Conservation (phyloP, 2,329 filamentous ascomycete genomes). For the Microdochium bolleyi region DNA sequence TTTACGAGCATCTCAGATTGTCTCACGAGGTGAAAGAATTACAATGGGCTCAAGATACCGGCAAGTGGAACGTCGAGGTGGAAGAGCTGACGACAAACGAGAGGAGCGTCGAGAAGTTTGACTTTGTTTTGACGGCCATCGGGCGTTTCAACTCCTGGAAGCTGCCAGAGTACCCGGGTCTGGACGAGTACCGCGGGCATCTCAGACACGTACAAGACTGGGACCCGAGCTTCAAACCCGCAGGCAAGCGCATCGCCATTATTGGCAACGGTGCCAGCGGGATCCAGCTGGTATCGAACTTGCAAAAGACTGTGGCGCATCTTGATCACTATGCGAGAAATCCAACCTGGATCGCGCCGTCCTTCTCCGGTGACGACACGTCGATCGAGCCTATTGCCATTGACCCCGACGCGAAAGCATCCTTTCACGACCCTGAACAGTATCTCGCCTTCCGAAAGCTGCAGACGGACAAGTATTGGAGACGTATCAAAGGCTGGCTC, state of each 20-base stretch:
- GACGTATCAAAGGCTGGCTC: constrained; percentile 45
- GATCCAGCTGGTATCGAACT: constrained; percentile 45
- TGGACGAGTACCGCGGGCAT: constrained; percentile 43
- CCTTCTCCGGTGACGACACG: constrained; percentile 48
- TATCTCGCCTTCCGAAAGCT: constrained; percentile 54
- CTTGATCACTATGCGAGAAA: constrained; percentile 60
- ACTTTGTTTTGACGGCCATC: constrained; percentile 55
- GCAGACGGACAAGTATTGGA: constrained; percentile 55
- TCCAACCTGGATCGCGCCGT: constrained; percentile 59
- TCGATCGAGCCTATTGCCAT: constrained; percentile 48
- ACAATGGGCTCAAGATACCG: constrained; percentile 42
- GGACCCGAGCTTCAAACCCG: constrained; percentile 41
- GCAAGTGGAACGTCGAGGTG: constrained; percentile 48
- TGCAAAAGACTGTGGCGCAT: constrained; percentile 37
- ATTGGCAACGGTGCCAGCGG: constrained; percentile 58
- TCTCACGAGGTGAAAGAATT: constrained; percentile 46
- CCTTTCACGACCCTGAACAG: constrained; percentile 49
- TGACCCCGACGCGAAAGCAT: constrained; percentile 40
- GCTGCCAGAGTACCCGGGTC: constrained; percentile 52
- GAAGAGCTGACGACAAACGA: constrained; percentile 28
- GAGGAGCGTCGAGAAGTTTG: constrained; percentile 37
- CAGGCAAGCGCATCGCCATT: constrained; percentile 43
- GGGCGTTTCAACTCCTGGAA: constrained; percentile 61
- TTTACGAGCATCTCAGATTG: constrained; percentile 50
- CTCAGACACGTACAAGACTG: constrained; percentile 56